These are phyloP conservation scores for Penicillium sp. DNA, from an alignment of 2,329 filamentous ascomycete species.

Conservation along the genomic window DNA sequence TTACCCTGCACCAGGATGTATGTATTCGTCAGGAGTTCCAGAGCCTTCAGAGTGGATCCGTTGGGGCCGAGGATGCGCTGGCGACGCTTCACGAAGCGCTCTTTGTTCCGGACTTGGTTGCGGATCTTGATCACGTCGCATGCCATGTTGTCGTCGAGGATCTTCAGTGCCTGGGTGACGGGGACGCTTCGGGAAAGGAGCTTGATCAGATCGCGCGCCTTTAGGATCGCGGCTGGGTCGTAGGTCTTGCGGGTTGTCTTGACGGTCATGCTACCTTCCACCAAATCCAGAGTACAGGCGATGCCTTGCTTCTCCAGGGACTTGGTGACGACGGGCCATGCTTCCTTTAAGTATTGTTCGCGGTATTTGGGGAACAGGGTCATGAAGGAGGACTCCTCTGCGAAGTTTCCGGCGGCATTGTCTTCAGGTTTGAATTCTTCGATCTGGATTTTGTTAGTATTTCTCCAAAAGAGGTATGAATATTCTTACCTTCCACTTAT, in stretches of 20 bases:
- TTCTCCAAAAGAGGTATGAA: too few relatives aligned
- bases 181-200: constrained; percentile 86
- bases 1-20: constrained; percentile 97
- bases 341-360: constrained; percentile 85
- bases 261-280: constrained; percentile 94
- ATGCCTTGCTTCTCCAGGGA: constrained; percentile 82
- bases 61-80: constrained; percentile 89
- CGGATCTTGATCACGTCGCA: constrained; percentile 96
- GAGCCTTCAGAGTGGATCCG: constrained; percentile 86
- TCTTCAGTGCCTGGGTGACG: constrained; percentile 64
- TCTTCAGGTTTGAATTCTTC: constrained; percentile 80
- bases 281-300: constrained; percentile 84
- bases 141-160: constrained; percentile 84
- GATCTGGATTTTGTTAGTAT: constrained; percentile 46
- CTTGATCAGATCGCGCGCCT: constrained; percentile 91
- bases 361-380: constrained; percentile 91
- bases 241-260: constrained; percentile 89
- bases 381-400: constrained; percentile 85
- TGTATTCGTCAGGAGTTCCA: constrained; percentile 83
- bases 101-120: constrained; percentile 84
- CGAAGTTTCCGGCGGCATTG: constrained; percentile 78
- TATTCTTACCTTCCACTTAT: constrained; percentile 77
- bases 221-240: constrained; percentile 88
- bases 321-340: constrained; percentile 86
- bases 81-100: constrained; percentile 88